Percentiles rank a stretch among this genome's conserved stretches.
These are phyloP conservation scores for Pyrrhoderma lamaoense DNA, from an alignment of 1,284 basidiomycete species.

Conservation along the genomic window DNA sequence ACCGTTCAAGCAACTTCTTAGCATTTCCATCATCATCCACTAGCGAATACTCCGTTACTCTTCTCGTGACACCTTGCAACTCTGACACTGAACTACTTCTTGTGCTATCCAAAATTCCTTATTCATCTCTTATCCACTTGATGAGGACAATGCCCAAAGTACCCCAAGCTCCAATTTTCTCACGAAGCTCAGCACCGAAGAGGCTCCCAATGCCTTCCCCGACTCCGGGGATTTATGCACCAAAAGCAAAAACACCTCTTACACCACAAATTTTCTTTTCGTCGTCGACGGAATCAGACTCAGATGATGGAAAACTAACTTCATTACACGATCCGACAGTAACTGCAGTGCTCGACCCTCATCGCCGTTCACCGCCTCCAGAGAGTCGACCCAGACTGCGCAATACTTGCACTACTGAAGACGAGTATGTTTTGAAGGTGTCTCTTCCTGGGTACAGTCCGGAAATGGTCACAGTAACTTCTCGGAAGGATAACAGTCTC, in stretches of 20 bases:
- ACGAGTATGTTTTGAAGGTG: conserved; percentile 15
- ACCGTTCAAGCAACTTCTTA: not conserved
- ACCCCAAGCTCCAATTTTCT: conserved; percentile 8
- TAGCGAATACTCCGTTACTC: not conserved
- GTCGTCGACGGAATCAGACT: not conserved
- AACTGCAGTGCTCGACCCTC: conserved; percentile 13
- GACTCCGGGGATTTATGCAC: not conserved
- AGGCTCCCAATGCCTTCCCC: conserved; percentile 6
- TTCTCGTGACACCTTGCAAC: not conserved
- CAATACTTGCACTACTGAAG: conserved; percentile 1
- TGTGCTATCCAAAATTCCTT: not conserved
- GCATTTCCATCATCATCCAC: not conserved
- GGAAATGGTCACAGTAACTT: conserved; percentile 19
- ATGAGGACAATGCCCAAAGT: conserved; percentile 4
- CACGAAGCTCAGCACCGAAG: conserved; percentile 4
- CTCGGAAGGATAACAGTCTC: conserved; percentile 24
- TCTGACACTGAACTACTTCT: too few relatives aligned
- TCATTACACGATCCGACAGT: conserved; percentile 8
- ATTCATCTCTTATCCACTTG: too few relatives aligned
- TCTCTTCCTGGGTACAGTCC: conserved; percentile 16
- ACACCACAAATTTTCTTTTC: conserved; percentile 12
- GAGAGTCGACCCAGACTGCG: conserved; percentile 8
- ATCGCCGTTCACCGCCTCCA: conserved; percentile 16
- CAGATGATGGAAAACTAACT: not conserved
- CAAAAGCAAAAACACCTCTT: not conserved